A percentile compares a stretch with the other conserved stretches of the same genome.
Conservation (phyloP, 2,329 filamentous ascomycete genomes). For the Truncatella angustata region DNA sequence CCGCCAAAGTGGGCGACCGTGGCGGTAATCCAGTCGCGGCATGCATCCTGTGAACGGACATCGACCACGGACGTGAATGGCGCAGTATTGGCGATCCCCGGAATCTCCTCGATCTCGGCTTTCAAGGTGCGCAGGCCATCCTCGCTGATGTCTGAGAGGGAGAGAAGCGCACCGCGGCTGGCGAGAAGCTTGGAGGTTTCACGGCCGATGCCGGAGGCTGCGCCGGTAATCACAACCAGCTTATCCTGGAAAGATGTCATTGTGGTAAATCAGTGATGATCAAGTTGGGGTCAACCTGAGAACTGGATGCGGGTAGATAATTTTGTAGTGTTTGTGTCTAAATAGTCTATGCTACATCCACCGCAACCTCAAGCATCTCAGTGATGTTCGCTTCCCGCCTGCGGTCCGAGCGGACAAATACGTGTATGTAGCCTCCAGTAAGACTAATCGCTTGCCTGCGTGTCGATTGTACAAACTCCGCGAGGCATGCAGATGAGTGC, state of each 20-base stretch:
- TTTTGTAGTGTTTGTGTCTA: too few relatives aligned
- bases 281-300: too few relatives aligned
- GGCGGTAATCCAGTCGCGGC: constrained; percentile 21
- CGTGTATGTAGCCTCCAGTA: too few relatives aligned
- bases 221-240: neutral
- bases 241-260: neutral
- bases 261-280: too few relatives aligned
- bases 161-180: neutral
- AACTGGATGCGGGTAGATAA: too few relatives aligned
- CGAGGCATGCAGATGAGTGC: too few relatives aligned
- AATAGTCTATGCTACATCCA: too few relatives aligned
- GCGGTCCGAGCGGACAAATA: too few relatives aligned
- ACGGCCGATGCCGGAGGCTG: constrained; percentile 1
- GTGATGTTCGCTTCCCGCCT: too few relatives aligned
- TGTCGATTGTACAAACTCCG: too few relatives aligned
- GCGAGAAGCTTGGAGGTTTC: constrained; percentile 1
- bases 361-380: too few relatives aligned
- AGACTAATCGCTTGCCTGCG: too few relatives aligned
- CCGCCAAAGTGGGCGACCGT: constrained; percentile 21
- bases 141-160: constrained; percentile 1
- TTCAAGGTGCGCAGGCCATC: neutral
- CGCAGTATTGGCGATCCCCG: constrained; percentile 7
- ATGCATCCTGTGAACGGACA: constrained; percentile 16
- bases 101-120: constrained; percentile 3
- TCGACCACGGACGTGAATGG: neutral